Evolutionary conservation across 176 grass and related monocot species (phyloP).

Genomic region (Triticum urartu): DNA sequence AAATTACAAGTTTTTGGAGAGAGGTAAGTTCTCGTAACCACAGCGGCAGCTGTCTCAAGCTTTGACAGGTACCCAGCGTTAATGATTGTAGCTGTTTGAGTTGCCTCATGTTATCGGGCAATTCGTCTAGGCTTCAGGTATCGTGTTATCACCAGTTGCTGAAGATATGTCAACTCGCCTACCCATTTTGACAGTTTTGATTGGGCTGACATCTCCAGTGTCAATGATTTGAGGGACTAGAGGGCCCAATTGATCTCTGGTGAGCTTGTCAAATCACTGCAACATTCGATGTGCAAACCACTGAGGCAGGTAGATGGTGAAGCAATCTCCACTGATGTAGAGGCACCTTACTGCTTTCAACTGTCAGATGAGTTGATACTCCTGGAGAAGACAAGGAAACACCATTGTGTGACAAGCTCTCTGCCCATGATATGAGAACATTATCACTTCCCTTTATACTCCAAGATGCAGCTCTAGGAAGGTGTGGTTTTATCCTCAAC

Average conservation of each 20-base stretch:
- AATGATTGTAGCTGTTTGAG: no score
- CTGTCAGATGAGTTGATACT: background rate
- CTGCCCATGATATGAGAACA: constrained; percentile 10
- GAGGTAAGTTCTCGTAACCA: background rate
- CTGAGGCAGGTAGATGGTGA: background rate
- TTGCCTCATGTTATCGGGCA: no score
- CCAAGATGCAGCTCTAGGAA: background rate
- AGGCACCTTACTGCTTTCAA: background rate
- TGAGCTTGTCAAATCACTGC: background rate
- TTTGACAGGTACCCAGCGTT: fast-evolving
- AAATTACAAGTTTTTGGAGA: background rate
- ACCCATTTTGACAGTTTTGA: no score
- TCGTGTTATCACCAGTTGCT: no score
- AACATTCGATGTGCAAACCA: background rate
- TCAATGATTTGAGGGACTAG: background rate
- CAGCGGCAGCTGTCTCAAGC: background rate
- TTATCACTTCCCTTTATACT: background rate
- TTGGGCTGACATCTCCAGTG: background rate
- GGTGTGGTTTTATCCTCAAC: background rate
- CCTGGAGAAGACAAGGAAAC: background rate
- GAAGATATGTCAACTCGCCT: no score
- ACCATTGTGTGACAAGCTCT: background rate
- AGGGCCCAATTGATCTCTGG: background rate
- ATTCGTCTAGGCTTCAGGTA: no score
- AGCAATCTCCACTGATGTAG: constrained; percentile 20